Conservation (phyloP, 306 rosid species). For the Dryas octopetala region DNA sequence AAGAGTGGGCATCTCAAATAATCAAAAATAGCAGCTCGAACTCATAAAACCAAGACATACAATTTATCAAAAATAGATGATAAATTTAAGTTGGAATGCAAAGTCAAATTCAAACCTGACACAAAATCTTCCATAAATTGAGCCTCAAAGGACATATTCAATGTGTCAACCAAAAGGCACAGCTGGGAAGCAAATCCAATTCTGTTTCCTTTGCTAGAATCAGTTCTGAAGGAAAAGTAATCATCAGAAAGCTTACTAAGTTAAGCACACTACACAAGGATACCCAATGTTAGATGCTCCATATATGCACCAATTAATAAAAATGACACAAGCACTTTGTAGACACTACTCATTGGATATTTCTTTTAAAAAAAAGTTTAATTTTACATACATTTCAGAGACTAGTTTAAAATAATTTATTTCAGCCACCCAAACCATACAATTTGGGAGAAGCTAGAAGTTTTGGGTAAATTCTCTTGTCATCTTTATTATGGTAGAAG, state of each 20-base stretch:
- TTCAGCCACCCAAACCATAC: background rate
- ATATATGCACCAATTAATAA: background rate
- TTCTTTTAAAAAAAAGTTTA: background rate
- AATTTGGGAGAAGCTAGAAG: background rate
- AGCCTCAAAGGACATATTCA: conserved; percentile 82
- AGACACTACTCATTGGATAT: background rate
- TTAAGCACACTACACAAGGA: background rate
- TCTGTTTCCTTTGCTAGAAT: conserved; percentile 56
- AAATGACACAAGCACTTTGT: background rate
- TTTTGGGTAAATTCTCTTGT: background rate
- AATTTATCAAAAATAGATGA: conserved; percentile 6
- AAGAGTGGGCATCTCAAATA: conserved; percentile 15
- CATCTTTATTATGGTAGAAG: background rate
- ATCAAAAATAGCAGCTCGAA: conserved; percentile 22
- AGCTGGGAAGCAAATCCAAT: conserved; percentile 88
- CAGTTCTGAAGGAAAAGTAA: conserved; percentile 45
- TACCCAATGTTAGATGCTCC: background rate
- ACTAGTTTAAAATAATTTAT: background rate
- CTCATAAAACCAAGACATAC: conserved; percentile 28
- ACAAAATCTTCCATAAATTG: conserved; percentile 93
- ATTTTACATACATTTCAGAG: background rate
- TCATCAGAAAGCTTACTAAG: background rate
- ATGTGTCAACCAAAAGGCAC: conserved; percentile 64
- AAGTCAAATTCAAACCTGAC: conserved; percentile 63
- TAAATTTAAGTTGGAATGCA: background rate